Conservation (phyloP, 805 yeast genomes). For the Monosporozyma servazzii region DNA sequence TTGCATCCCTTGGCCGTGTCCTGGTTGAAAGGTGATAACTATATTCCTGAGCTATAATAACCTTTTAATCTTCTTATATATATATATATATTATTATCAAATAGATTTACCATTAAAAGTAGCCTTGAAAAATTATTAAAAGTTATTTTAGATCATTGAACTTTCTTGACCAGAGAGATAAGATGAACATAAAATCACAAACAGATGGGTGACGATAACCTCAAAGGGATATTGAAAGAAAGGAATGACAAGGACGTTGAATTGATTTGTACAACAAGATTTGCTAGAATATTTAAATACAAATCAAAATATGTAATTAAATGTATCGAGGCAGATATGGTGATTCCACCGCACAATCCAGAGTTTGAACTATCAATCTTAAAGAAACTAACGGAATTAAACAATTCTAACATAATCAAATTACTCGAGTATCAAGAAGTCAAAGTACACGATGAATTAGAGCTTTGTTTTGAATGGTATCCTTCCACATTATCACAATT, state of each 20-base stretch:
- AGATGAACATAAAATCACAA: neutral
- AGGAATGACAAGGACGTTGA: constrained; percentile 2
- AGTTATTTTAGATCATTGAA: neutral
- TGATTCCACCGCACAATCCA: constrained; percentile 25
- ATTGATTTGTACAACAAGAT: constrained; percentile 17
- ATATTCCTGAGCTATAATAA: constrained; percentile 1
- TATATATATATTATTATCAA: neutral
- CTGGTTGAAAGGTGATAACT: constrained; percentile 40
- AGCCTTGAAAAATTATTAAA: neutral
- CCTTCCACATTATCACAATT: constrained; percentile 13
- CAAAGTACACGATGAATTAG: constrained; percentile 10
- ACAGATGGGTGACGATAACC: too few relatives aligned
- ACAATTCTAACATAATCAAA: constrained; percentile 11
- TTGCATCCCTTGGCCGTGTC: constrained; percentile 64
- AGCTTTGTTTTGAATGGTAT: constrained; percentile 14
- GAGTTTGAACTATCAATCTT: constrained; percentile 18
- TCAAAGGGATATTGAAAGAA: constrained; percentile 1
- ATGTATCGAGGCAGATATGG: constrained; percentile 17
- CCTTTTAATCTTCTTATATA: neutral
- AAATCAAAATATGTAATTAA: constrained; percentile 15
- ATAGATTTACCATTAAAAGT: neutral
- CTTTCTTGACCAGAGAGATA: neutral
- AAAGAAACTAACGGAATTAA: constrained; percentile 5
- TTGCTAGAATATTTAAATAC: constrained; percentile 17
- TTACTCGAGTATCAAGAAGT: constrained; percentile 8